phyloP scores from a whole-genome alignment of 371 early-diverging fungal genomes.

The Mortierella sp. region DNA sequence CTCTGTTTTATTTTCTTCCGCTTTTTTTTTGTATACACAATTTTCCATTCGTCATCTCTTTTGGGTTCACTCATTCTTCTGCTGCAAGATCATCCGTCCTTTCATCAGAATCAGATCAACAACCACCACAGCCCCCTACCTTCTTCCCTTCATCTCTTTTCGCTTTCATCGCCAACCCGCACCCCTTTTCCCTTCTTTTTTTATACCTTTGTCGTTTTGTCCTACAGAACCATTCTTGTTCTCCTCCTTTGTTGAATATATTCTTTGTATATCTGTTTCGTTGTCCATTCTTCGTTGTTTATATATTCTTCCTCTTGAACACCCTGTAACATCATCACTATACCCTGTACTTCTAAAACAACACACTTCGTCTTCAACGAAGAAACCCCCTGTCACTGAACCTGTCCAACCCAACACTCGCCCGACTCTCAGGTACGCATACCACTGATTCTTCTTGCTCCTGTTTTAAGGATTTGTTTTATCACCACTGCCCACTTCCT shows the following conservation, averaged over 20 bases:
- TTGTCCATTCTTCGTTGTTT: background rate
- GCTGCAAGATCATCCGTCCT: background rate
- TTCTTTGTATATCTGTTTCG: background rate
- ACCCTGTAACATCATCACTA: conserved; percentile 9
- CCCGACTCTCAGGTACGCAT: conserved; percentile 12
- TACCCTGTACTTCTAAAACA: conserved; percentile 24
- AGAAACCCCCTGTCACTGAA: background rate
- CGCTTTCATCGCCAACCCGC: conserved; percentile 8
- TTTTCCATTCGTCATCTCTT: conserved; percentile 3
- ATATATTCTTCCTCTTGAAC: background rate
- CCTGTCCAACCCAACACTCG: background rate
- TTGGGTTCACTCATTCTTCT: background rate
- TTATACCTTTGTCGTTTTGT: background rate
- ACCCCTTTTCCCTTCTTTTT: background rate
- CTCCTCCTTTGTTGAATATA: background rate
- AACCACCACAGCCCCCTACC: background rate
- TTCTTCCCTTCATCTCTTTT: background rate
- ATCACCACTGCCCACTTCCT: background rate
- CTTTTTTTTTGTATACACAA: too few relatives aligned
- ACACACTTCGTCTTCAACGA: background rate
- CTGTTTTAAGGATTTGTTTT: too few relatives aligned
- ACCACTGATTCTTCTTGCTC: background rate
- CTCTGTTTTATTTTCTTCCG: background rate
- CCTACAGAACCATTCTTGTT: background rate
- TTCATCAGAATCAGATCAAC: background rate